Evolutionary conservation across 441 rosid genomes (phyloP).

Genomic region (Lepidium campestre): DNA sequence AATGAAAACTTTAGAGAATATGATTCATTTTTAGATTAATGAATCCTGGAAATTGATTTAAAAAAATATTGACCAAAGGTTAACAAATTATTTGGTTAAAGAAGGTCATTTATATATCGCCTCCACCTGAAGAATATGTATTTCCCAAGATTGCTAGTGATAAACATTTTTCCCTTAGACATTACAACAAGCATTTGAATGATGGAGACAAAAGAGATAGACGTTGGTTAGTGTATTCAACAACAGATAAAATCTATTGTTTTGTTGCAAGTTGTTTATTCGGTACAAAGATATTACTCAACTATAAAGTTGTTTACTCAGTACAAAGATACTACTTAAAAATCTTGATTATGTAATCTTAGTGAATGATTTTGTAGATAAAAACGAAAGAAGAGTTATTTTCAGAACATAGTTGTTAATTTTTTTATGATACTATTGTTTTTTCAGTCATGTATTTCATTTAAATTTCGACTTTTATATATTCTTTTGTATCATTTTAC

Average conservation of each 20-base stretch:
- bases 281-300: not conserved
- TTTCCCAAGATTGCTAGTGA: not conserved
- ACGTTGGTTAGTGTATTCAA: not conserved
- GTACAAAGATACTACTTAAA: too few species aligned
- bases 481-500: too few species aligned
- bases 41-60: not conserved
- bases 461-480: too few species aligned
- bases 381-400: too few species aligned
- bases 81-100: not conserved
- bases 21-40: not conserved
- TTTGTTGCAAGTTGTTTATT: not conserved
- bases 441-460: too few species aligned
- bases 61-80: not conserved
- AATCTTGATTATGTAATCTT: too few species aligned
- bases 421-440: too few species aligned
- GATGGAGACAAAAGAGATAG: not conserved
- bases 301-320: too few species aligned
- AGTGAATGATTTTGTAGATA: too few species aligned
- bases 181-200: not conserved
- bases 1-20: not conserved
- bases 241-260: not conserved
- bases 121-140: not conserved
- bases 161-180: not conserved
- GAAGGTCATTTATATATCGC: not conserved
- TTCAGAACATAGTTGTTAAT: too few species aligned